A percentile compares a stretch with the other conserved stretches of the same genome.
Evolutionary conservation across 352 stramenopile species (phyloP).

Genomic region (Pythium volutum): DNA sequence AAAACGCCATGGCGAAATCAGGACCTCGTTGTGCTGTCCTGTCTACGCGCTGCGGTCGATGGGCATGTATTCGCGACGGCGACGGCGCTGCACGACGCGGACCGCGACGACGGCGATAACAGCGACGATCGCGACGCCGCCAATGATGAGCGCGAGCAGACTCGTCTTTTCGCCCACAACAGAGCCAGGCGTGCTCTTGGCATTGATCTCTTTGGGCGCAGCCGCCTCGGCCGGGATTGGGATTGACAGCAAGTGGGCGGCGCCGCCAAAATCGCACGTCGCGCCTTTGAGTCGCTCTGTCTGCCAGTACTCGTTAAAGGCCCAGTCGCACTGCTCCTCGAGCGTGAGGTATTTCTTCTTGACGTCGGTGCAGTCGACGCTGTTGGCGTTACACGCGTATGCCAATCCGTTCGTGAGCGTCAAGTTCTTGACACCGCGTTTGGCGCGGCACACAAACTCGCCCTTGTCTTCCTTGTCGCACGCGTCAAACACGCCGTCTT

Average conservation of each 20-base stretch:
- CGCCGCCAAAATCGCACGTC: conserved; percentile 73
- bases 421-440: conserved; percentile 55
- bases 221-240: background rate
- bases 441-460: conserved; percentile 63
- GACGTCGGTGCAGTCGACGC: conserved; percentile 53
- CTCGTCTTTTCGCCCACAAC: conserved; percentile 1
- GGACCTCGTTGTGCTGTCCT: too few relatives aligned
- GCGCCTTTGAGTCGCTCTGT: conserved; percentile 51
- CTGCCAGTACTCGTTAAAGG: conserved; percentile 79
- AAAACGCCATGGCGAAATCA: too few relatives aligned
- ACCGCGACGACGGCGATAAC: conserved; percentile 11
- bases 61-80: conserved; percentile 44
- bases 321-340: conserved; percentile 62
- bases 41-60: conserved; percentile 26
- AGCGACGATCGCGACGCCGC: conserved; percentile 17
- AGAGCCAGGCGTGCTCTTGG: conserved; percentile 6
- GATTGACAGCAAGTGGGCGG: conserved; percentile 45
- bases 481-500: conserved; percentile 63
- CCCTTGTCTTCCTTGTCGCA: conserved; percentile 71
- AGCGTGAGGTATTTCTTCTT: conserved; percentile 44
- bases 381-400: conserved; percentile 52
- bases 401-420: conserved; percentile 53
- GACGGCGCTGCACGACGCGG: conserved; percentile 25
- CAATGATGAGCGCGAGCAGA: conserved; percentile 22
- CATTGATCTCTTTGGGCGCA: conserved; percentile 11